Base-by-base conservation (phyloP, 257 asterid genomes). In the Lavandula angustifolia region DNA sequence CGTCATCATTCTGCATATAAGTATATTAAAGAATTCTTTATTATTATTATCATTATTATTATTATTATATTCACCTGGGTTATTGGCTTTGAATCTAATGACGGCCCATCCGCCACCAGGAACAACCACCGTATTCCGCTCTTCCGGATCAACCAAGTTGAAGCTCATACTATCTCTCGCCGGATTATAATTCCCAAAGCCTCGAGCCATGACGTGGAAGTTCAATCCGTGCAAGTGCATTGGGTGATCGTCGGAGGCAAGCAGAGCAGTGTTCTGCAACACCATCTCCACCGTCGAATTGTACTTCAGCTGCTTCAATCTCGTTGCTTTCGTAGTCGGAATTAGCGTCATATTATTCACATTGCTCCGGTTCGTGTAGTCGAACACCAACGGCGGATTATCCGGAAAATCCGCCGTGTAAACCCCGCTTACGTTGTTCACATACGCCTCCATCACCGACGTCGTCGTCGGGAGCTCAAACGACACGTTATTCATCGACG, bases 401-500 rank as follows among this genome's bases (percentile, higher is more conserved):
- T 60, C 33, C 0, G 88, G 87, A 7, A 84, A 84, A 66, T 84
- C 86, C 1, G 83, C 66, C 1, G 91, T 84, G 68, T 79, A 82
- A 4, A 84, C 37, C 4, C 88, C 91, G 9, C 59, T 69, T 7
- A 82, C 78, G 18, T 78, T 74, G 9, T 68, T 59, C 55, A 71
- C 77, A 37, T 43, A 76, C 0, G 96, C 95, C 50, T 89, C 85
- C 9, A 89, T 69, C 11, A 89, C 40, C 5, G 96, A 83, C 38
- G 82, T 12, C 22, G 11, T 76, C 2, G 52, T 66, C 1, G 95
- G 92, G 1, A 82, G 44, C 59, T 75, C 78, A 70, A 88, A 88
- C 0, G 96, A 88, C 1, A 65, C 95, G 11, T 84, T 85, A 57
- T 88, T 88, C 96, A 88, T 88, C 69, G 81, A 80, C 1, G 91